Base-by-base conservation (phyloP, 2,329 filamentous ascomycete species). In the Fusarium verticillioides region DNA sequence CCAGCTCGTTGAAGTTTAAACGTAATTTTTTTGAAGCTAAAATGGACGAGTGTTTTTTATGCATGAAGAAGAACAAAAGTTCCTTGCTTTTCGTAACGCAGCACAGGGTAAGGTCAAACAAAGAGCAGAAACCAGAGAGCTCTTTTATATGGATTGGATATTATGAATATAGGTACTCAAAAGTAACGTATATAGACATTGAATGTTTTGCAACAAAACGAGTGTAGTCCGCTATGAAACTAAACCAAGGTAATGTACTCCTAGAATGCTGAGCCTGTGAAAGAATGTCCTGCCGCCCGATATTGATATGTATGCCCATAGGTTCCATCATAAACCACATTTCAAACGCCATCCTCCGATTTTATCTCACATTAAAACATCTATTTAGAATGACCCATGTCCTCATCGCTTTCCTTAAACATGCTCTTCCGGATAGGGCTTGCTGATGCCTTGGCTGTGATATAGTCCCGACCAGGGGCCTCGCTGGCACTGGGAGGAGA, bases 1-100 rank as follows among this genome's bases (percentile, higher is more conserved):
- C 42, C 82, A 85, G 70, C 84, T 90, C 56, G 83, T 89, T 1
- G 87, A 90, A 74, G 87, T 90, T 5, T 89, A 83, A 78, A 36
- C 10, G 19, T 9, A 26, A 26, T 5, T 26, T 26, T 26, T 26
- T 26, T 7, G 26, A 26, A 26, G 26, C 26, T 26, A 26, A 26
- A 26, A 26, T 26, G 26, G 7, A 26, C 26, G 26, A 26, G 26
- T 26, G 26, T 32, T 10, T 10, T 40, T 36, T 9, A 12, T 32
- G 44, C 12, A 50, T 30, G 43, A 23, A 7, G 13, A n/a, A 18
- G 34, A 18, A 44, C 1, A 28, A 28, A n/a, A n/a, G n/a, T 8
- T 11, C 11, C 16, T 46, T 2, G 12, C 6, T 30, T 34, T 12
- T 26, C 37, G 10, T 52, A 52, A 28, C 12, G 12, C 23, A 18